Evolutionary conservation across 2,329 filamentous ascomycete genomes (phyloP).

Genomic region (Verticillium dahliae): DNA sequence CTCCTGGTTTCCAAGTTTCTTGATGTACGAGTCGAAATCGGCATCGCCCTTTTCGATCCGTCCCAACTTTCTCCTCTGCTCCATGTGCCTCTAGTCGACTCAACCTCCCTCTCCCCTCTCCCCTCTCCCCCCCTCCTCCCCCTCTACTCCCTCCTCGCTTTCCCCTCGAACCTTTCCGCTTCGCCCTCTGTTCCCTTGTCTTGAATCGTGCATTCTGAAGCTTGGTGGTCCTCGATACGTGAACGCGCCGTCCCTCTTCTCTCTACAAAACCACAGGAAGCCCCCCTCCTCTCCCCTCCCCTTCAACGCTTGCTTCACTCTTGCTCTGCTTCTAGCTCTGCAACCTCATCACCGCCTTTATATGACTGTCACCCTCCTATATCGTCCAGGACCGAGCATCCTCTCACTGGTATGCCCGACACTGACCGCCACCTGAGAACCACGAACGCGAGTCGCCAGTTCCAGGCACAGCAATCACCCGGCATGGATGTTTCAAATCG

Average conservation of each 20-base stretch:
- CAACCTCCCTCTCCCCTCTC: background rate
- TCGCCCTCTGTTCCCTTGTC: background rate
- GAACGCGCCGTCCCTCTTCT: background rate
- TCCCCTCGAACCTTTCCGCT: background rate
- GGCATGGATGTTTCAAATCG: slow-evolving; percentile 33
- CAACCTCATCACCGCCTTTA: background rate
- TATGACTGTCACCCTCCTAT: background rate
- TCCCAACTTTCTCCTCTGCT: background rate
- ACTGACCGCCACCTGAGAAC: background rate
- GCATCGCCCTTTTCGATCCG: background rate
- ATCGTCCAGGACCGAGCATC: background rate
- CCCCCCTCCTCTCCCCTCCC: background rate
- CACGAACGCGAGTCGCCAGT: background rate
- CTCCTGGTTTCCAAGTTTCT: slow-evolving; percentile 2
- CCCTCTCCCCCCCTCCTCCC: background rate
- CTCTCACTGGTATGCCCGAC: background rate
- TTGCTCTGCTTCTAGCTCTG: background rate
- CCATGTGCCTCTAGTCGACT: background rate
- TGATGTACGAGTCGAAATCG: background rate
- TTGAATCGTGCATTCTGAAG: background rate
- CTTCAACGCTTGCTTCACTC: background rate
- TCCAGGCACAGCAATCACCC: slow-evolving; percentile 14
- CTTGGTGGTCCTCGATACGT: background rate
- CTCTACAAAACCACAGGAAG: background rate
- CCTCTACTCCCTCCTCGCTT: background rate